Base-by-base conservation (phyloP, 768 basidiomycete genomes). In the Mycena albidolilacea region DNA sequence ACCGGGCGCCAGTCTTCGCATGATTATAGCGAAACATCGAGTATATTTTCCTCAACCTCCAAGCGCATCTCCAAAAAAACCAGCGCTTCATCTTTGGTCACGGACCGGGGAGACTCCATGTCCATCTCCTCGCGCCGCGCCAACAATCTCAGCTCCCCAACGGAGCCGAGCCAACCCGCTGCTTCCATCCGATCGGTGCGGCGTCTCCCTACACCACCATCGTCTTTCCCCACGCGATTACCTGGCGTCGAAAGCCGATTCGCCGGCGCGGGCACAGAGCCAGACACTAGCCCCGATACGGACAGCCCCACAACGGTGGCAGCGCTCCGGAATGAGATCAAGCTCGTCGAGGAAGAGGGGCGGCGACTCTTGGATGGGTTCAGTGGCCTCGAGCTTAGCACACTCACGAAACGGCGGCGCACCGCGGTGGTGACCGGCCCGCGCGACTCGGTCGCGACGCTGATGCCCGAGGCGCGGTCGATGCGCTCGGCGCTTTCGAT, bases 291-390 rank as follows among this genome's bases (percentile, higher is more conserved):
- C 58, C 83, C 87, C 63, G 90, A 90, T 69, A 90, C 92, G 62
- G 89, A 91, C 2, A 85, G 83, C 64, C 81, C 90, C 68, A 87
- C 89, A 70, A 87, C 91, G n/a, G 86, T 89, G 70, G 85, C 87
- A 73, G 87, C 92, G 48, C 90, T 95, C 66, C 89, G 87, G 48
- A 84, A 87, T 57, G 92, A 95, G 76, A 92, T 95, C 54, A 83
- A 87, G 70, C 81, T 85, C 7, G 89, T 95, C 54, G 93, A 95
- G 79, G 90, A 90, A 41, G 94, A 95, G 78, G 90, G 88, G 7
- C 86, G 87, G 72, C 85, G 92, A 61, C 81, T 95, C 58, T 87
- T 94, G 81, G 94, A 95, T 77, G 93, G 93, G 4, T 95, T 95
- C 80, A 93, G 90, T 76, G 93, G 94, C 10, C 84, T 95, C 48